Base-by-base conservation (phyloP, 345 rosid genomes). In the Mallotus nudiflorus region DNA sequence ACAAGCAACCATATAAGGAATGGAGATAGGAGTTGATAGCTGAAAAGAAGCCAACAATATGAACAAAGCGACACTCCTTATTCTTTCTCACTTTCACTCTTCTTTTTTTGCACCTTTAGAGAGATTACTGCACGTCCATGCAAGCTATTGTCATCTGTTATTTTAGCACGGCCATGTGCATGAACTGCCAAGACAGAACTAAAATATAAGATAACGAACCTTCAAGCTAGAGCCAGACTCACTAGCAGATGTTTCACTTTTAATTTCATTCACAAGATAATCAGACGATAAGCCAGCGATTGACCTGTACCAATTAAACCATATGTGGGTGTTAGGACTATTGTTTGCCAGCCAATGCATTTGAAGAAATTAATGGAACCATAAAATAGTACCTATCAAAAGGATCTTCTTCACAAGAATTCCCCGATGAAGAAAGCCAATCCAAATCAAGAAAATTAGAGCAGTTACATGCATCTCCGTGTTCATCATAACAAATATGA, bases 351-450 rank as follows among this genome's bases (percentile, higher is more conserved):
- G 4, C 29, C n/a, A n/a, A n/a, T n/a, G 19, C 7, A 18, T 5
- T 40, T 52, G 35, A 71, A 25, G 19, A 54, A 59, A 3, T 37
- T 18, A 6, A n/a, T 29, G 25, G 54, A 66, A 22, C 45, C 33
- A 55, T 10, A 40, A 44, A n/a, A 65, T 1, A 35, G 28, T 83
- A 95, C 97, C 97, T 90, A 68, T 83, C 89, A 72, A 68, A 81
- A 50, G 68, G 72, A 70, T 92, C 97, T 64, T 88, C 97, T 64
- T 92, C 96, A 12, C 86, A 86, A 11, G 96, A 90, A 85, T 90
- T 90, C 69, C 89, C 99, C 10, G 98, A 90, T 62, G 99, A 92
- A 75, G 97, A 95, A 62, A 85, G 81, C 93, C 93, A 87, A n/a
- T 88, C 98, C 76, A 86, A 65, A 75, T 89, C 95, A 50, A 86